phyloP scores from a whole-genome alignment of 192 early-diverging fungal genomes.

The Coemansia sp. region DNA sequence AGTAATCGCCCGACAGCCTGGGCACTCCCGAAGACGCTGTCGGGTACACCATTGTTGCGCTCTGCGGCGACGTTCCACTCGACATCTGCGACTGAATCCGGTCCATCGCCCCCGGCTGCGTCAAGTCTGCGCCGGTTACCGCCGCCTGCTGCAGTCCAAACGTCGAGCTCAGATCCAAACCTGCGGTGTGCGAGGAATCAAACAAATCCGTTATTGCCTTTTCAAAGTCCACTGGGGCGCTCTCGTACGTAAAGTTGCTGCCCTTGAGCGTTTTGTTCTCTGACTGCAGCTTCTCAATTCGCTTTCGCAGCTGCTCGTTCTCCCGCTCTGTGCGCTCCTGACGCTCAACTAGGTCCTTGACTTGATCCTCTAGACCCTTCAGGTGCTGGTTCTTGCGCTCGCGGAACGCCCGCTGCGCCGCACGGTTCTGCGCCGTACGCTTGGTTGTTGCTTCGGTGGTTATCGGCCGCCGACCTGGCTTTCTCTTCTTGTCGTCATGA shows the following conservation, averaged over 20 bases:
- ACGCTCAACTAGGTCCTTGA: conserved; percentile 65
- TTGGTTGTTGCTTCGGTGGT: conserved; percentile 60
- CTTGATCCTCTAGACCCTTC: conserved; percentile 72
- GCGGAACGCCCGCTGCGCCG: conserved; percentile 87
- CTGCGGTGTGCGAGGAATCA: conserved; percentile 17
- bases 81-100: conserved; percentile 1
- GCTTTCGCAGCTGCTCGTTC: conserved; percentile 38
- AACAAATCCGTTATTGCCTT: conserved; percentile 39
- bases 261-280: conserved; percentile 42
- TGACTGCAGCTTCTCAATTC: conserved; percentile 38
- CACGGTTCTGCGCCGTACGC: conserved; percentile 86
- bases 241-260: conserved; percentile 44
- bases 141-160: conserved; percentile 47
- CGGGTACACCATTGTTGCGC: conserved; percentile 30
- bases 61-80: conserved; percentile 29
- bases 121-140: conserved; percentile 28
- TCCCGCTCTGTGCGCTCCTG: conserved; percentile 56
- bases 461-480: conserved; percentile 65
- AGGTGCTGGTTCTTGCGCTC: conserved; percentile 83
- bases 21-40: conserved; percentile 10
- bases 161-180: conserved; percentile 21
- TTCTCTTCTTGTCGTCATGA: conserved; percentile 56
- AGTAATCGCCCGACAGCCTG: conserved; percentile 28
- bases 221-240: conserved; percentile 39
- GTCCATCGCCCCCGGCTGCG: conserved; percentile 34